Evolutionary conservation across 2,329 filamentous ascomycete species (phyloP), one percentile per base, ranked within the genome.

Genomic region (Tolypocladium pustulatum): DNA sequence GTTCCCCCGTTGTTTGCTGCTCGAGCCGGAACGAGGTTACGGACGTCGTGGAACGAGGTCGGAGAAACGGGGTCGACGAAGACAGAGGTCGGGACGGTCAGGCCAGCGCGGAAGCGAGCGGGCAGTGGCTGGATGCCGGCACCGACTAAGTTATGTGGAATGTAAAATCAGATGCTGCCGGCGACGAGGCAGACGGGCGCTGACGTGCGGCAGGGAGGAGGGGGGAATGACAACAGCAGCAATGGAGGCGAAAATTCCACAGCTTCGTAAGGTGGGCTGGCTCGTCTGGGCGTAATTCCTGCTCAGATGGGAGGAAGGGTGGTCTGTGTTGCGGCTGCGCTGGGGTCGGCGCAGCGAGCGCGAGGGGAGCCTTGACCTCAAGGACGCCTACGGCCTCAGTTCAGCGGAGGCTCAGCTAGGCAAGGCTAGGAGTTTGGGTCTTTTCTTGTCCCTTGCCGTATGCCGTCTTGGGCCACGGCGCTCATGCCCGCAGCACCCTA

Each of bases 101-200:
- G 37, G 52, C 53, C 51, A 20, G 55, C 55, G 61, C 55, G 55
- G 59, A 55, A 56, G 57, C 57, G 61, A 55, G 54, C 37, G 55
- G n/a, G 40, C 38, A 4, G 57, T 32, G 53, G 58, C 41, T 22
- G 54, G 46, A 56, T 38, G n/a, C 13, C 12, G 36, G 52, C 30
- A 37, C 27, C 32, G 32, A 34, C 4, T n/a, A 38, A 17, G 15
- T 5, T 10, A 27, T n/a, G 36, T 53, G 58, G 58, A 59, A 59
- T 56, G 54, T 13, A 38, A 54, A 55, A 27, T 41, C 57, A 58
- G 57, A 55, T 17, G 25, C 54, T 34, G 46, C 58, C 58, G 56
- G 49, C 46, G 20, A 32, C 37, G 36, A 25, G 43, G 52, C 36
- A 32, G n/a, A 40, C 56, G 30, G 37, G 59, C 53, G 40, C 56